Evolutionary conservation across 202 grass and related monocot species (phyloP), one percentile per base, ranked within the genome.

Genomic region (Schoenoplectus triqueter): DNA sequence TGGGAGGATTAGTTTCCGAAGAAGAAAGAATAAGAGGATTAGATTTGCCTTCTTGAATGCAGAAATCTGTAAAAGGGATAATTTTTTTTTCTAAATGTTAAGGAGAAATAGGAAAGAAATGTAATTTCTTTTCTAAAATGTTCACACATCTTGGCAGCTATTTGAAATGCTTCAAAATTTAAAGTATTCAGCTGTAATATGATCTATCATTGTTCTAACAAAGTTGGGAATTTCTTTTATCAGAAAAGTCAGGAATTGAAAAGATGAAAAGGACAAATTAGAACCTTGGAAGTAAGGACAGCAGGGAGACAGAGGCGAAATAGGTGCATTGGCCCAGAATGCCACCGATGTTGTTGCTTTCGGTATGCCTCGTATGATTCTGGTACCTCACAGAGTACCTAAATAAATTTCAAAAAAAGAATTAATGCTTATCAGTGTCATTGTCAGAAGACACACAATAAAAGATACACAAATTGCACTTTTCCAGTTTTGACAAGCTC

Each of bases 1-100:
- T 67, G 92, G 92, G 81, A 95, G 92, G 54, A 95, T 69, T 66
- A 95, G 49, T 78, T 95, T 95, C 82, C 92, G 88, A 42, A 95
- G 87, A 76, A 95, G 90, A 90, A 95, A 95, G 85, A 95, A 92
- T 45, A 95, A 14, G n/a, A 95, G 87, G 84, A 95, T 95, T 85
- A 95, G 67, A 48, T 95, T 95, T 63, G 88, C 92, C 78, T 95
- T 95, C 88, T 92, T 95, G 90, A 87, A 90, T 75, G 76, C 59
- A 39, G 92, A 86, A 7, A 95, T 90, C 92, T 95, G 90, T 81
- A 80, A 7, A 59, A 59, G 52, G 13, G 31, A 31, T 31, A 31
- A 31, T 31, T 31, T 31, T 31, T n/a, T 31, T 31, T 31, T 31
- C n/a, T 52, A 73, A 21, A 75, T 54, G 71, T 75, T 31, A 75